phyloP scores from a whole-genome alignment of 352 stramenopile genomes.

The Pythium aristosporum region DNA sequence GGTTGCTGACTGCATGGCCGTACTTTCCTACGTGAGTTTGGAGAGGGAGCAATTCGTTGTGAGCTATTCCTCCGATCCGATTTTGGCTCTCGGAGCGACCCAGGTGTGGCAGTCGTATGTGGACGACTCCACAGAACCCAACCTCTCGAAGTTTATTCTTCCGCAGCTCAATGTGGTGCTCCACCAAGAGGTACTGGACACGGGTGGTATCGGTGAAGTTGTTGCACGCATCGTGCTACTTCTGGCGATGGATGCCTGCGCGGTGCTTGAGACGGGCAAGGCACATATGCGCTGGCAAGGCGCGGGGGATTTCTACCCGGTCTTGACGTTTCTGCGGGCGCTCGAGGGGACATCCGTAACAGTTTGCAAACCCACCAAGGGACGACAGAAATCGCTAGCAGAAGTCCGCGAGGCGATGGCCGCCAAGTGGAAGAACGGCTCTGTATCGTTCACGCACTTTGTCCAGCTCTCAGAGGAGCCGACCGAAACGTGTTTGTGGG shows the following conservation, averaged over 20 bases:
- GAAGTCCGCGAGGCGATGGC: not conserved
- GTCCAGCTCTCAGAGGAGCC: slow-evolving; percentile 25
- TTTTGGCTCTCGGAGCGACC: slow-evolving; percentile 24
- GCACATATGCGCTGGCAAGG: not conserved
- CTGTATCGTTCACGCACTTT: slow-evolving; percentile 36
- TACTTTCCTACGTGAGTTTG: slow-evolving; percentile 25
- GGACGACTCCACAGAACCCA: slow-evolving; percentile 11
- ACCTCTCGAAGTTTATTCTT: slow-evolving; percentile 17
- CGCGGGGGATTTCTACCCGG: slow-evolving; percentile 10
- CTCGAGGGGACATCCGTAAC: not conserved
- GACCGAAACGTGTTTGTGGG: slow-evolving; percentile 28
- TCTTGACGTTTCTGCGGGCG: slow-evolving; percentile 12
- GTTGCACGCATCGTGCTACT: slow-evolving; percentile 30
- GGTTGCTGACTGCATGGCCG: slow-evolving; percentile 30
- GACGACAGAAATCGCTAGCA: too few relatives aligned
- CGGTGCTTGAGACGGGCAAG: slow-evolving; percentile 4
- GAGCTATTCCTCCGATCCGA: slow-evolving; percentile 25
- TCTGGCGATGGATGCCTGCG: slow-evolving; percentile 27
- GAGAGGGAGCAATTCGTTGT: slow-evolving; percentile 19
- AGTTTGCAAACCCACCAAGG: not conserved
- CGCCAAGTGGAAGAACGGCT: slow-evolving; percentile 14
- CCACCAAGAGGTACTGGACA: slow-evolving; percentile 30
- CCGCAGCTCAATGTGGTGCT: slow-evolving; percentile 23
- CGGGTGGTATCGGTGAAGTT: slow-evolving; percentile 15
- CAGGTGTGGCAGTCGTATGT: slow-evolving; percentile 24